A percentile compares a stretch with the other conserved stretches of the same genome.
phyloP scores from a whole-genome alignment of 495 filamentous ascomycete species.

The Penicillium silybi region DNA sequence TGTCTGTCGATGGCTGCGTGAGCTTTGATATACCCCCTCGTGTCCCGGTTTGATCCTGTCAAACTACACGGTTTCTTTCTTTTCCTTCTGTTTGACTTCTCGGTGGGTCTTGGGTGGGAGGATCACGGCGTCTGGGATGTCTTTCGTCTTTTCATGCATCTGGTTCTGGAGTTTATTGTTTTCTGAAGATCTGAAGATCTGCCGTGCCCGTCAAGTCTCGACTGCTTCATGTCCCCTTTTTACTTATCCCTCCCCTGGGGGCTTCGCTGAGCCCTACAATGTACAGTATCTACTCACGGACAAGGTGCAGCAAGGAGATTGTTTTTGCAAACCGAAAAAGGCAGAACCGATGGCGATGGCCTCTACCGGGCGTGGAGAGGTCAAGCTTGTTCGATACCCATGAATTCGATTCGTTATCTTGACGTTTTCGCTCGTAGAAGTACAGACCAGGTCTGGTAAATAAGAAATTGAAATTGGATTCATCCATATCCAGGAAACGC shows the following conservation, averaged over 20 bases:
- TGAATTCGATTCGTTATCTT: conserved; percentile 20
- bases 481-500: conserved; percentile 12
- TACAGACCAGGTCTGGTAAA: not conserved
- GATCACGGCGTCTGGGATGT: conserved; percentile 26
- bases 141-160: conserved; percentile 19
- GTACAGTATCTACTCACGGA: conserved; percentile 16
- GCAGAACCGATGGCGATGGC: conserved; percentile 13
- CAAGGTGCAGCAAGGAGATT: not conserved
- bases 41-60: conserved; percentile 2
- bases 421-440: not conserved
- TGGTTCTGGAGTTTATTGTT: conserved; percentile 20
- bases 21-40: conserved; percentile 15
- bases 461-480: not conserved
- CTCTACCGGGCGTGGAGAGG: conserved; percentile 13
- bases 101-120: conserved; percentile 18
- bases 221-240: conserved; percentile 4
- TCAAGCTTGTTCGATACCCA: conserved; percentile 35
- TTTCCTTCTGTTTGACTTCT: conserved; percentile 12
- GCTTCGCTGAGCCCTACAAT: conserved; percentile 5
- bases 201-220: conserved; percentile 6
- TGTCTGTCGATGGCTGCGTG: conserved; percentile 49
- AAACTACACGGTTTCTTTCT: not conserved
- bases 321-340: conserved; percentile 7
- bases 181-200: conserved; percentile 17
- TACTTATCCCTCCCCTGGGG: conserved; percentile 1